Evolutionary conservation across 768 basidiomycete species (phyloP).

Genomic region (Leucosporidium creatinivorum): DNA sequence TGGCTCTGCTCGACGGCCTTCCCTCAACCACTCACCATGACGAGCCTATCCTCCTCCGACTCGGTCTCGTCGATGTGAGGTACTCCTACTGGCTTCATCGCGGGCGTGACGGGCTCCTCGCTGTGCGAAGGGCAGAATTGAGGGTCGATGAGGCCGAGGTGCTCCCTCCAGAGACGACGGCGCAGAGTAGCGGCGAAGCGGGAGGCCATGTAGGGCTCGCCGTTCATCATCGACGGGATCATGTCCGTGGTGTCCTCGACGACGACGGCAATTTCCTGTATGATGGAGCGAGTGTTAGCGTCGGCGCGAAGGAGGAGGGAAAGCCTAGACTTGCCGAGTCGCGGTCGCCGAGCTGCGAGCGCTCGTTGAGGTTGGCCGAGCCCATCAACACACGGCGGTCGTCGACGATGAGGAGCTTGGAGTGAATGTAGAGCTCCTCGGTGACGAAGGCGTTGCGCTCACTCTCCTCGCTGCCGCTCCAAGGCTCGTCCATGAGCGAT

Average conservation of each 20-base stretch:
- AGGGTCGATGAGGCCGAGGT: constrained; percentile 59
- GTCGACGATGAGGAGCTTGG: constrained; percentile 49
- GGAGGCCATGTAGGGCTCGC: constrained; percentile 59
- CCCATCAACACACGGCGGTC: constrained; percentile 87
- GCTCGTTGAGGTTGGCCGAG: constrained; percentile 86
- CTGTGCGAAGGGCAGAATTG: constrained; percentile 52
- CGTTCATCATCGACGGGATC: constrained; percentile 70
- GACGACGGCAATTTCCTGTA: constrained; percentile 71
- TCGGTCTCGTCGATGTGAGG: constrained; percentile 15
- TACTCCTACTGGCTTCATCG: constrained; percentile 30
- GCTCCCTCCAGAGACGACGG: constrained; percentile 59
- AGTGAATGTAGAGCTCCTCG: constrained; percentile 40
- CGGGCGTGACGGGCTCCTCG: constrained; percentile 17
- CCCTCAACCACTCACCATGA: constrained; percentile 14
- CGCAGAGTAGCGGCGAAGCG: constrained; percentile 79
- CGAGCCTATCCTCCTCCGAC: constrained; percentile 20
- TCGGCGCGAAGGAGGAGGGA: background rate
- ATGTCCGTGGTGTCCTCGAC: constrained; percentile 82
- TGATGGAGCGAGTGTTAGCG: constrained; percentile 44
- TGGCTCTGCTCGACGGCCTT: too few species aligned
- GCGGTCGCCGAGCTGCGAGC: constrained; percentile 81
- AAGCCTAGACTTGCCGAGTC: constrained; percentile 43
- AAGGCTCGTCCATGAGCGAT: constrained; percentile 63
- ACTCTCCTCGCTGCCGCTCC: constrained; percentile 75
- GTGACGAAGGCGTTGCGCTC: constrained; percentile 67